These are phyloP conservation scores for Salix brachista DNA, from an alignment of 345 rosid genomes.

Conservation along the genomic window DNA sequence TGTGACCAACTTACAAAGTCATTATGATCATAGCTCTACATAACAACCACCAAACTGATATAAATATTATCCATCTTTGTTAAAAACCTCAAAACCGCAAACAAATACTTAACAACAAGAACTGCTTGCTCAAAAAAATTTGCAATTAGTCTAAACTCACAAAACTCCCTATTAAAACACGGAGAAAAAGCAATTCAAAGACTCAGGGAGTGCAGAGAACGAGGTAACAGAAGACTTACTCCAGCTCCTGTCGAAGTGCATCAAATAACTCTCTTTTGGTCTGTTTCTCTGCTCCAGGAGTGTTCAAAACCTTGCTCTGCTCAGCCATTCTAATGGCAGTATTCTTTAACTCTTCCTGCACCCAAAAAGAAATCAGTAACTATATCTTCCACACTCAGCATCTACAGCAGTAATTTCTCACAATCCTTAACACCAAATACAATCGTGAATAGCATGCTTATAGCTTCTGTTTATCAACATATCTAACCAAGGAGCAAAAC, in stretches of 20 bases:
- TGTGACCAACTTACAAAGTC: no score
- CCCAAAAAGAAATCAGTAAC: background rate
- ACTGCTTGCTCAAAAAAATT: background rate
- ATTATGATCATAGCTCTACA: no score
- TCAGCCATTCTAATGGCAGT: conserved; percentile 83
- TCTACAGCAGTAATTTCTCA: background rate
- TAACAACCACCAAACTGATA: no score
- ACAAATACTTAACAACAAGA: background rate
- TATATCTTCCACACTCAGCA: background rate
- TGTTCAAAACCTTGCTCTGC: conserved; percentile 82
- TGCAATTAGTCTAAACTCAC: background rate
- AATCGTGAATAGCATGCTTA: background rate
- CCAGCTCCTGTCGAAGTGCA: conserved; percentile 84
- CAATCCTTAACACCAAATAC: background rate
- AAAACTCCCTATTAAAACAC: background rate
- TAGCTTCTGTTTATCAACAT: background rate
- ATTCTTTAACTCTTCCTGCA: conserved; percentile 74
- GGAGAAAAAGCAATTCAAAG: no score
- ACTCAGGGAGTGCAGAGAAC: background rate
- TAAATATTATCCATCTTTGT: no score
- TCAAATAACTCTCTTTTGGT: conserved; percentile 84
- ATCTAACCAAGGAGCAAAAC: background rate
- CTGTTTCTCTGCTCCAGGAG: conserved; percentile 87
- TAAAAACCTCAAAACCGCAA: no score
- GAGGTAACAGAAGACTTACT: conserved; percentile 35